Percentiles rank a stretch among this genome's conserved stretches.
These are phyloP conservation scores for Auricularia sp. DNA, from an alignment of 768 basidiomycete species.

Conservation along the genomic window DNA sequence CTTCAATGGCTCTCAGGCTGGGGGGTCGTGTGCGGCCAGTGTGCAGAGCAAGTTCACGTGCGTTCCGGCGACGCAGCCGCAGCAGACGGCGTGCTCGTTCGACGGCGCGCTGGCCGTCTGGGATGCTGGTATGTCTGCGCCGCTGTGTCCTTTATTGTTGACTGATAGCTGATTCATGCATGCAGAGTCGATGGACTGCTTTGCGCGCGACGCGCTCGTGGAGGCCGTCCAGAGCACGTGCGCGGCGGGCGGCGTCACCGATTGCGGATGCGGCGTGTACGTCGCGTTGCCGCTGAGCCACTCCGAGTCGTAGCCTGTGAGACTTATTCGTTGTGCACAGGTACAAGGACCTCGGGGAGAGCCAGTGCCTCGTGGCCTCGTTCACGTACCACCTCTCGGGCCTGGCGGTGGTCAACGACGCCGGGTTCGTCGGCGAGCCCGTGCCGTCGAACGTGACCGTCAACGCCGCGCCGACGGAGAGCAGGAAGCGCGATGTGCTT, in stretches of 20 bases:
- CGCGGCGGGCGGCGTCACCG: not conserved
- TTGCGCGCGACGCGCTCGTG: not conserved
- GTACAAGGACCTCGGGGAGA: not conserved
- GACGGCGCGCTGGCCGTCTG: not conserved
- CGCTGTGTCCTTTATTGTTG: not conserved
- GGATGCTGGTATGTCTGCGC: not conserved
- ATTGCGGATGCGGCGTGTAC: not conserved
- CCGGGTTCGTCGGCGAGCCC: not conserved
- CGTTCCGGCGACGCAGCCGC: not conserved
- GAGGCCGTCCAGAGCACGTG: not conserved
- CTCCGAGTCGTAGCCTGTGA: not conserved
- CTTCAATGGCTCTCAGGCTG: not conserved
- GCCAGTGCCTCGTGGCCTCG: not conserved
- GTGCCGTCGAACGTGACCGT: not conserved
- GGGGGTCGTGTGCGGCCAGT: not conserved
- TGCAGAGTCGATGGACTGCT: not conserved
- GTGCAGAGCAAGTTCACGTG: not conserved
- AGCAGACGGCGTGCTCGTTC: not conserved
- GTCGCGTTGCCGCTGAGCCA: not conserved
- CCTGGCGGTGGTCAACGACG: not conserved
- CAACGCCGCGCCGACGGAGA: not conserved
- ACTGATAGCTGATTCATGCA: not conserved
- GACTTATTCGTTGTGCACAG: not conserved
- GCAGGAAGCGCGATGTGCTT: not conserved
- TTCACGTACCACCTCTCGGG: not conserved